phyloP scores from a whole-genome alignment of 495 filamentous ascomycete species.

The Letharia lupina region DNA sequence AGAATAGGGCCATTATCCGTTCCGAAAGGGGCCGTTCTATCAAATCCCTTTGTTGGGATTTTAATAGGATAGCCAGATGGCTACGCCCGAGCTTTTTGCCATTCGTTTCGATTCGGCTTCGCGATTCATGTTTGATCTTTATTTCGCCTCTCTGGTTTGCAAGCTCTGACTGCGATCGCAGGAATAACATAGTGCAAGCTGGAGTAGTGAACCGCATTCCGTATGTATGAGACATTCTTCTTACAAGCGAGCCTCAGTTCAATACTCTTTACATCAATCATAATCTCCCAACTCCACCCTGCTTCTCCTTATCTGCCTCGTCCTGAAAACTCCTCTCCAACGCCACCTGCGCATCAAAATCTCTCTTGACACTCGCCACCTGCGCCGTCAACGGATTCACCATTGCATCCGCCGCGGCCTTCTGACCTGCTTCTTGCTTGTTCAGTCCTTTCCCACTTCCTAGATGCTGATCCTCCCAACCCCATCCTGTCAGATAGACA shows the following conservation, averaged over 20 bases:
- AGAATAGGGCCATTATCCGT: no score
- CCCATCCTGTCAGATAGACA: constrained; percentile 65
- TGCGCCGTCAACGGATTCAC: constrained; percentile 50
- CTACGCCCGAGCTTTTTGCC: no score
- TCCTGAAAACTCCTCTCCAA: constrained; percentile 6
- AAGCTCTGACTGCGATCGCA: background rate
- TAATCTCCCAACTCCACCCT: background rate
- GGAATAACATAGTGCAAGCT: no score
- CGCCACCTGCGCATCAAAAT: constrained; percentile 23
- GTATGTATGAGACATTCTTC: background rate
- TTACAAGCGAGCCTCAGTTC: background rate
- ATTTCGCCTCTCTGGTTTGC: background rate
- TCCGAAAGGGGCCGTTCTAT: no score
- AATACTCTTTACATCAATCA: background rate
- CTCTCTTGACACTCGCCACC: constrained; percentile 45
- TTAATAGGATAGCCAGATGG: no score
- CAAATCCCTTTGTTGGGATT: no score
- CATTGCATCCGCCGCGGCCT: constrained; percentile 60
- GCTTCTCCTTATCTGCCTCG: background rate
- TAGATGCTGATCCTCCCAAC: constrained; percentile 53
- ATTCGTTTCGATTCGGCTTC: background rate
- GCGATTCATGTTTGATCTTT: background rate
- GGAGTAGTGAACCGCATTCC: background rate
- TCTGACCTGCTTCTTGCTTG: constrained; percentile 65
- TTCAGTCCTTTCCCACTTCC: constrained; percentile 59